phyloP scores from a whole-genome alignment of 495 filamentous ascomycete species.

The Bathelium albidoporum region DNA sequence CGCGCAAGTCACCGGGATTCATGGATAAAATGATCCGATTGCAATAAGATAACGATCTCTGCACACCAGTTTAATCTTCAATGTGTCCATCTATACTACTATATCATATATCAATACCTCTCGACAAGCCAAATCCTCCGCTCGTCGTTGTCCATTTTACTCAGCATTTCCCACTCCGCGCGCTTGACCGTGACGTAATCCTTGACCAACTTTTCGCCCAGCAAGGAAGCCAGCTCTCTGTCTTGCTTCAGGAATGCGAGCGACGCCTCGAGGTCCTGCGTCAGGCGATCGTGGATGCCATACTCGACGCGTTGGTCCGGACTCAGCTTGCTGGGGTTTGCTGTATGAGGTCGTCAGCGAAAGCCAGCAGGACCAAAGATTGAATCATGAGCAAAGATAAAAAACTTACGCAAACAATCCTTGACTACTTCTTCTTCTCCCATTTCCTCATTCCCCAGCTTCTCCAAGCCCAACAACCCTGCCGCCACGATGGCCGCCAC shows the following conservation, averaged over 20 bases:
- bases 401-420: conserved; percentile 47
- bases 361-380: not conserved
- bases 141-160: conserved; percentile 24
- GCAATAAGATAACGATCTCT: too few relatives aligned
- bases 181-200: conserved; percentile 29
- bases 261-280: conserved; percentile 18
- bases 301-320: conserved; percentile 39
- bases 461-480: conserved; percentile 51
- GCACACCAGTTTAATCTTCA: too few relatives aligned
- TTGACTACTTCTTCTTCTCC: conserved; percentile 37
- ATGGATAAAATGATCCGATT: too few relatives aligned
- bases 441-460: too few relatives aligned
- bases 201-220: conserved; percentile 21
- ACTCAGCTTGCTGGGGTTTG: conserved; percentile 33
- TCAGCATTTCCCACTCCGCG: conserved; percentile 29
- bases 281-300: conserved; percentile 37
- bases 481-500: conserved; percentile 55
- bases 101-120: conserved; percentile 26
- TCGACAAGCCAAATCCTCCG: conserved; percentile 29
- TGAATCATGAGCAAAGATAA: conserved; percentile 5
- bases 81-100: too few relatives aligned
- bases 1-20: too few relatives aligned
- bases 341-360: conserved; percentile 11
- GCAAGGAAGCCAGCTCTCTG: conserved; percentile 15
- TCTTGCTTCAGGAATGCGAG: conserved; percentile 23